Evolutionary conservation across 805 yeast genomes (phyloP).

Genomic region (Metschnikowia colocasiae): DNA sequence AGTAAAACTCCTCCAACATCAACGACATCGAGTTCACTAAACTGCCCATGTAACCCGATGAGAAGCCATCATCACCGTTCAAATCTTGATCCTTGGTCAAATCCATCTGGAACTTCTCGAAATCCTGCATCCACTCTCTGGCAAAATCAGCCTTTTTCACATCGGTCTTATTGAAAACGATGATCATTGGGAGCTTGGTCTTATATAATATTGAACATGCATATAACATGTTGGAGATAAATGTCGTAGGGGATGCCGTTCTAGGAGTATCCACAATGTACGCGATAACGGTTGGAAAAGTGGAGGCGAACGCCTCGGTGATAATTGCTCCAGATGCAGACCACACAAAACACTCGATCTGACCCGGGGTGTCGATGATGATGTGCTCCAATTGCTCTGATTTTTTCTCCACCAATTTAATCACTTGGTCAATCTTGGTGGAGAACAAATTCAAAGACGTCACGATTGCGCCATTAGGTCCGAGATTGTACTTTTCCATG

Average conservation of each 20-base stretch:
- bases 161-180: slow-evolving; percentile 95
- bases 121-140: slow-evolving; percentile 95
- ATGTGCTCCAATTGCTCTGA: slow-evolving; percentile 57
- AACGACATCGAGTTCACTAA: slow-evolving; percentile 91
- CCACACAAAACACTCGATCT: slow-evolving; percentile 98
- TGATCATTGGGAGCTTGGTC: slow-evolving; percentile 93
- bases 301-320: slow-evolving; percentile 93
- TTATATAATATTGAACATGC: slow-evolving; percentile 96
- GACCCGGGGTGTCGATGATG: slow-evolving; percentile 97
- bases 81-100: slow-evolving; percentile 62
- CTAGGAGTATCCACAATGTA: slow-evolving; percentile 97
- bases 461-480: slow-evolving; percentile 98
- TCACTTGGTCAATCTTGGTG: slow-evolving; percentile 95
- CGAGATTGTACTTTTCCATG: slow-evolving; percentile 91
- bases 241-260: slow-evolving; percentile 90
- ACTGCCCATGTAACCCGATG: slow-evolving; percentile 91
- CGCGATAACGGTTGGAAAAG: slow-evolving; percentile 93
- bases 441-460: slow-evolving; percentile 89
- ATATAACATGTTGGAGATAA: slow-evolving; percentile 96
- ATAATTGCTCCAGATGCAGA: slow-evolving; percentile 95
- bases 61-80: slow-evolving; percentile 55
- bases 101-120: slow-evolving; percentile 84
- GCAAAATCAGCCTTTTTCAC: slow-evolving; percentile 83
- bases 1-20: slow-evolving; percentile 93
- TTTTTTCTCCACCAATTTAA: slow-evolving; percentile 78